A percentile compares a stretch with the other conserved stretches of the same genome.
These are phyloP conservation scores for Begonia loranthoides DNA, from an alignment of 306 rosid species.

Conservation along the genomic window DNA sequence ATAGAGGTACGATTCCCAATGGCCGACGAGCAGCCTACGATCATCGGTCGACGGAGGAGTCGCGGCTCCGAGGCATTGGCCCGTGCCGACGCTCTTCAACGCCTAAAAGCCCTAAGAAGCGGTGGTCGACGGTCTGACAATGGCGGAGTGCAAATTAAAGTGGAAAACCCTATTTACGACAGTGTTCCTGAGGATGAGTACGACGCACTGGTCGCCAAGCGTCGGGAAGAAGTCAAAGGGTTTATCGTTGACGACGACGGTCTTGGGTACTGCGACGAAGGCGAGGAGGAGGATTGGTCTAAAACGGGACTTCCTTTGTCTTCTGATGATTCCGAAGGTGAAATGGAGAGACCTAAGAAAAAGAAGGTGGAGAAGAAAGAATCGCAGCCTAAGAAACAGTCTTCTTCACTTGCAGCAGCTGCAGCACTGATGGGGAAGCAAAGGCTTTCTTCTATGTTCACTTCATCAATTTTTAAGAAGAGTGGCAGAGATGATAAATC, in stretches of 20 bases:
- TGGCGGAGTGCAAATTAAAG: conserved; percentile 46
- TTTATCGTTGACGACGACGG: conserved; percentile 86
- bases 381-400: conserved; percentile 32
- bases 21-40: conserved; percentile 46
- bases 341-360: conserved; percentile 36
- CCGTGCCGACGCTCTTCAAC: conserved; percentile 58
- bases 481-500: conserved; percentile 41
- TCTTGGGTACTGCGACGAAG: conserved; percentile 74
- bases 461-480: conserved; percentile 57
- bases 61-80: conserved; percentile 42
- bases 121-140: conserved; percentile 57
- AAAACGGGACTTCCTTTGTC: conserved; percentile 38
- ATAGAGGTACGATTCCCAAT: conserved; percentile 8
- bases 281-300: conserved; percentile 98
- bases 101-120: conserved; percentile 43
- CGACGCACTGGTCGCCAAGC: conserved; percentile 66
- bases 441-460: conserved; percentile 78
- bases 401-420: conserved; percentile 69
- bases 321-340: conserved; percentile 64
- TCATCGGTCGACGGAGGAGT: conserved; percentile 35
- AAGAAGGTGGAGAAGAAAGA: conserved; percentile 54
- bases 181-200: conserved; percentile 69
- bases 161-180: conserved; percentile 70
- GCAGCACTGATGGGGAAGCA: conserved; percentile 80
- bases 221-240: conserved; percentile 50